Evolutionary conservation across 2,329 filamentous ascomycete genomes (phyloP), one percentile per base, ranked within the genome.

Genomic region (Lithohypha guttulata): DNA sequence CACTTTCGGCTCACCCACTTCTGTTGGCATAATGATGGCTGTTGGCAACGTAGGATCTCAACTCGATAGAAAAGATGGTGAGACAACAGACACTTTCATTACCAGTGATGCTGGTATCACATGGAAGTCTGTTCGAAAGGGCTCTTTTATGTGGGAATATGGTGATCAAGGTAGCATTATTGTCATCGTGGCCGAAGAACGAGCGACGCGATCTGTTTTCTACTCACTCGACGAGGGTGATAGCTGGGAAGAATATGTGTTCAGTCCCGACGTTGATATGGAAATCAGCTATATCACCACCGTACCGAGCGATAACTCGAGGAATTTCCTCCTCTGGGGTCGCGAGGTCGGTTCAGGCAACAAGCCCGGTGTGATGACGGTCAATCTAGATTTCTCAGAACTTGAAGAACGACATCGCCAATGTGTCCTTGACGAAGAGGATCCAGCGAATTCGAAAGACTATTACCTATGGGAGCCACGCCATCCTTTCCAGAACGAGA

Each of bases 131-230:
- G 77, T 89, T 45, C 89, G 83, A 63, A 87, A 93, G 61, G 93
- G 91, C 4, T 74, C 72, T 23, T 94, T 86, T 69, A 81, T 82
- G 54, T 98, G 86, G 85, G 84, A 93, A 54, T 94, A 85, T 57
- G 93, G 91, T 42, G 93, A 98, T 53, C 85, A 94, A 58, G 91
- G 91, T 19, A 91, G 85, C 4, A 81, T 96, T 52, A 77, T 96
- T 45, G 84, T 93, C 28, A 79, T 98, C 34, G 86, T 89, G 15
- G 75, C 81, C 54, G 77, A 85, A 42, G 69, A 72, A 10, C 71
- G 71, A 37, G 69, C 75, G 36, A 85, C 81, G 3, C 80, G 81
- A 47, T 62, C 68, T 1, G 64, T 87, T 37, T 77, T 75, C 42
- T 95, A 91, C 62, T 81, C 84, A 11, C 66, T 79, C 8, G 81